Evolutionary conservation across 2,329 filamentous ascomycete genomes (phyloP), one percentile per base, ranked within the genome.

Genomic region (Hysterium pulicare): DNA sequence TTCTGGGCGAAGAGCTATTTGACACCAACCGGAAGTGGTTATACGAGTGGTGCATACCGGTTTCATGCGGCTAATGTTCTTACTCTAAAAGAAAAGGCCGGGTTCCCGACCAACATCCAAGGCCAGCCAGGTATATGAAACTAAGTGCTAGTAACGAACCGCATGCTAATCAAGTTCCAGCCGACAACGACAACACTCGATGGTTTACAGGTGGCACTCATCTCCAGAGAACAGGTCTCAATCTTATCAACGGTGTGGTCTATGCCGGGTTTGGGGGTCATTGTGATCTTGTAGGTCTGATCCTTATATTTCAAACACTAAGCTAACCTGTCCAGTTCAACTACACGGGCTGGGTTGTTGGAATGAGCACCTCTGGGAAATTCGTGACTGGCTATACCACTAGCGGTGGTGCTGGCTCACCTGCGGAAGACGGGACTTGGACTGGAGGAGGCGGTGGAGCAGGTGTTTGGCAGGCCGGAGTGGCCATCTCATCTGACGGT

Each of bases 181-280:
- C 73, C 0, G 64, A 69, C 21, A 77, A 77, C 46, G 73, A 71
- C 41, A 62, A 62, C 0, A 45, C 55, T 0, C 69, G 73, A 11
- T 72, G 71, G 50, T 78, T 78, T 46, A 65, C 71, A 9, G 74
- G 73, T 7, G 76, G 76, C 0, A 72, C 74, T 4, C 68, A 75
- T 36, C 69, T 75, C 17, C 76, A 79, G 49, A 66, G 76, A 13
- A 72, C 76, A 0, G 70, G 63, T 3, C 55, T 79, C 10, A 62
- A 71, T 1, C 64, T 73, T 17, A 57, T 71, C 0, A 72, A 71
- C 3, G 62, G 70, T 39, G 69, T 64, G 34, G 61, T 79, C 4
- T 76, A 77, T 41, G 72, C 68, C 1, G 75, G 66, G 0, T 78
- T 79, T 46, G 76, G 73, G 0, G 76, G 73, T n/a, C 75, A 78